These are phyloP conservation scores for Cyclanthera cordifolia DNA, from an alignment of 306 rosid species.

Conservation along the genomic window DNA sequence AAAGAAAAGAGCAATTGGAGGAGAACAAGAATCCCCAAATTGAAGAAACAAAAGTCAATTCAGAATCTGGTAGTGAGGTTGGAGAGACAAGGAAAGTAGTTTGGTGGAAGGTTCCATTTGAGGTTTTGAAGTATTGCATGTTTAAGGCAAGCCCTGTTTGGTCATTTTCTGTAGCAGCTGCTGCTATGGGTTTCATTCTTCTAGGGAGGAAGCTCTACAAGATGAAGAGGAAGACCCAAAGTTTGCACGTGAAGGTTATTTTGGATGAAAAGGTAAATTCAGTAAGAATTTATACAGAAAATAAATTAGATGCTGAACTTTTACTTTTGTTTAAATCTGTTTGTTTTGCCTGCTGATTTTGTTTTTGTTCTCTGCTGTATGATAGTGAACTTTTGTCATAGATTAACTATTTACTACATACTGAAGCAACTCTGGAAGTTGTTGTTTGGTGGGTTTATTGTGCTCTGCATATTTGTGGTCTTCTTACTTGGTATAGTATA, in stretches of 20 bases:
- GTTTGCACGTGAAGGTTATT: conserved; percentile 70
- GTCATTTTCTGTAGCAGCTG: conserved; percentile 74
- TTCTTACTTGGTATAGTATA: background rate
- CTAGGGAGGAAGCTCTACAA: conserved; percentile 60
- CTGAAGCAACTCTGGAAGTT: background rate
- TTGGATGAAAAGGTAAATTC: conserved; percentile 70
- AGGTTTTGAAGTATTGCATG: conserved; percentile 61
- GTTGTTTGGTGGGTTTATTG: background rate
- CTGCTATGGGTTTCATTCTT: conserved; percentile 54
- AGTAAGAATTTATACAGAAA: background rate
- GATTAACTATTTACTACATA: background rate
- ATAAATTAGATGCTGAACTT: background rate
- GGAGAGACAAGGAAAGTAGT: conserved; percentile 32
- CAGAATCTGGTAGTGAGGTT: conserved; percentile 16
- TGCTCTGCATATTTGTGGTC: conserved; percentile 3
- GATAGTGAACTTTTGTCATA: background rate
- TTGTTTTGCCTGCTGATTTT: background rate
- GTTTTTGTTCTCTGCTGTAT: background rate
- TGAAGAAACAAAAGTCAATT: conserved; percentile 23
- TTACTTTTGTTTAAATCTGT: background rate
- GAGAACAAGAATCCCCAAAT: conserved; percentile 16
- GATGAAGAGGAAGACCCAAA: conserved; percentile 64
- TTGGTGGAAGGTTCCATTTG: conserved; percentile 94
- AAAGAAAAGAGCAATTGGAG: conserved; percentile 1
- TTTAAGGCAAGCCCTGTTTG: conserved; percentile 60